Base-by-base conservation (phyloP, 495 filamentous ascomycete species). In the Pseudevernia furfuracea region DNA sequence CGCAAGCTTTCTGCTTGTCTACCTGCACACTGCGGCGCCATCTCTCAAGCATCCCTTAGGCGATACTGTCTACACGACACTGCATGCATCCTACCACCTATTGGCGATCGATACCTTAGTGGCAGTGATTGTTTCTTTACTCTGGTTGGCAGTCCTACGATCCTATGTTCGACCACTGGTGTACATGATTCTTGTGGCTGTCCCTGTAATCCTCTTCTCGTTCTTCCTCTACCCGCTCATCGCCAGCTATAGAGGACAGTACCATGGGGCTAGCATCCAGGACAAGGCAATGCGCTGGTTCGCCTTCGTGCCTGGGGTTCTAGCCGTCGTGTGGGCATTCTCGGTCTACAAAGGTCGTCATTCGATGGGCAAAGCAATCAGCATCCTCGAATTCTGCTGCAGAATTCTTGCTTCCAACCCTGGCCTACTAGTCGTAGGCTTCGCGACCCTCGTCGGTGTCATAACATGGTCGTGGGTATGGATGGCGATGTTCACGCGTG, bases 401-500 rank as follows among this genome's bases (percentile, higher is more conserved):
- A 86, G 87, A 49, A 95, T 98, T 55, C 82, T 98, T 21, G 84
- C 89, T 17, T 86, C 89, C 15, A 94, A 94, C 70, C 87, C 92
- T 30, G 88, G 88, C 25, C 79, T 98, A 32, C 77, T 97, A n/a
- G 73, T 87, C 5, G 80, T 97, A 37, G 93, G 92, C 25, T 84
- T 97, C 67, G 86, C 77, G 38, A 88, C 86, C 34, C 82, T 98
- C n/a, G 80, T 78, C 14, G 78, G 81, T 41, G 85, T 96, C 49
- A 87, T 95, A 14, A 77, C 83, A 11, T 97, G 92, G 89, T 96
- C 91, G 3, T 98, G 94, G 94, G 69, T 88, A 14, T 98, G 94
- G 94, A 84, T 97, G 72, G 83, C 85, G 69, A 97, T 97, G 94
- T 98, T 98, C 74, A 94, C 91, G 4, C 82, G 92, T 34, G 85